Evolutionary conservation across 495 filamentous ascomycete species (phyloP).

Genomic region (Hyphodiscus hymeniophilus): DNA sequence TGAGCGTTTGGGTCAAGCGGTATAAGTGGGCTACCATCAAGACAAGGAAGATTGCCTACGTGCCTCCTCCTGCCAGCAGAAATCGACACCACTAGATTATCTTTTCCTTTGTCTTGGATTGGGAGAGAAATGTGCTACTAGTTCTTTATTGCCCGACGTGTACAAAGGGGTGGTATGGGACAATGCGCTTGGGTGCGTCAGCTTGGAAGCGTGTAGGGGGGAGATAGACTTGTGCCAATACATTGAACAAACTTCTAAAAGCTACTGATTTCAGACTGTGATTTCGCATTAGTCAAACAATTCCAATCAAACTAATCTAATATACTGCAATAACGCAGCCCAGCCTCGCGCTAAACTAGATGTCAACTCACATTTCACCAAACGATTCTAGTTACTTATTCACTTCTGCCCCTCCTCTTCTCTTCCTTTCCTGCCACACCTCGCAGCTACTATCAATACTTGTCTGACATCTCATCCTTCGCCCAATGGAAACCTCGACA

Average conservation of each 20-base stretch:
- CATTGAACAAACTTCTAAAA: slow-evolving; percentile 13
- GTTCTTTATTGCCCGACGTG: slow-evolving; percentile 14
- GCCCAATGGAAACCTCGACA: slow-evolving; percentile 13
- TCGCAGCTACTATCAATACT: background rate
- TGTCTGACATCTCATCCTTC: slow-evolving; percentile 13
- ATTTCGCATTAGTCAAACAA: too few species aligned
- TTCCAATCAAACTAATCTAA: too few species aligned
- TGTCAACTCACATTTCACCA: background rate
- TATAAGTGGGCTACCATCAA: slow-evolving; percentile 98
- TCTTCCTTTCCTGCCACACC: background rate
- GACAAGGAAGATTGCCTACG: slow-evolving; percentile 72
- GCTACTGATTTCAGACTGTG: background rate
- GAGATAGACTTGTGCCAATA: slow-evolving; percentile 19
- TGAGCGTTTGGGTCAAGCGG: slow-evolving; percentile 96
- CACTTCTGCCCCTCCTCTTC: background rate
- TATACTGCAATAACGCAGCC: background rate
- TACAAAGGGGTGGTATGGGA: slow-evolving; percentile 14
- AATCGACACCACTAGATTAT: slow-evolving; percentile 5
- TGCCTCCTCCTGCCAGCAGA: slow-evolving; percentile 11
- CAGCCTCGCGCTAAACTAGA: background rate
- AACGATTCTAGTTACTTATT: background rate
- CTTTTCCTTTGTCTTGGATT: slow-evolving; percentile 17
- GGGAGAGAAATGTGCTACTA: slow-evolving; percentile 19
- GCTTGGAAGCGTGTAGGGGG: slow-evolving; percentile 12
- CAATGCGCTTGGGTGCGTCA: slow-evolving; percentile 5